Conservation (phyloP, 2,329 filamentous ascomycete genomes). For the Sarocladiaceae sp. region DNA sequence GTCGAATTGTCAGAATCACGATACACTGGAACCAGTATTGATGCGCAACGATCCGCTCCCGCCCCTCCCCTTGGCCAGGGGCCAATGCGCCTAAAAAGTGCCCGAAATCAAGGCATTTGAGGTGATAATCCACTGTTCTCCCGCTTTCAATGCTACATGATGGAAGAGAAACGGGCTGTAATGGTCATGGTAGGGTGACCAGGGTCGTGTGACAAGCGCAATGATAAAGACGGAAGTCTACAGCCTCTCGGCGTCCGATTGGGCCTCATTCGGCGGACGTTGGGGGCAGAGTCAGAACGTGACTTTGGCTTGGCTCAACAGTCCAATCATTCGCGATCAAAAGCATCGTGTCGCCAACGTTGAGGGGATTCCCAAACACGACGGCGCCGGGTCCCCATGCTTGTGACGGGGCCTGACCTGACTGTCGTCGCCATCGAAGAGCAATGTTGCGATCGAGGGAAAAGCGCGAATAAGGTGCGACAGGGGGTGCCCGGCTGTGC, state of each 20-base stretch:
- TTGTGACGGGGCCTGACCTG: background rate
- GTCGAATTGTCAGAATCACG: background rate
- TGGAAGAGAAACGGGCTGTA: too few relatives aligned
- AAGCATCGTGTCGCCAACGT: background rate
- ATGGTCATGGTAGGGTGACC: too few relatives aligned
- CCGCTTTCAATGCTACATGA: too few relatives aligned
- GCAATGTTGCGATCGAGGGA: conserved; percentile 6
- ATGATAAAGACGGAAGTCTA: too few relatives aligned
- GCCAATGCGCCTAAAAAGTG: too few relatives aligned
- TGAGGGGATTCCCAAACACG: conserved; percentile 4
- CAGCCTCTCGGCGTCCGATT: too few relatives aligned
- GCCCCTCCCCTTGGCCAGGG: background rate
- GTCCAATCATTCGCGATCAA: conserved; percentile 8
- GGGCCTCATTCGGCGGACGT: too few relatives aligned
- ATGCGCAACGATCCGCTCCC: conserved; percentile 5
- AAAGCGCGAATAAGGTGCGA: conserved; percentile 6
- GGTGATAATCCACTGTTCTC: too few relatives aligned
- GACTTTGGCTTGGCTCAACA: too few relatives aligned
- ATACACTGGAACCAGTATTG: background rate
- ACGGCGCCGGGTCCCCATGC: background rate
- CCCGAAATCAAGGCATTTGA: too few relatives aligned
- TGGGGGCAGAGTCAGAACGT: too few relatives aligned
- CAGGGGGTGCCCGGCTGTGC: background rate
- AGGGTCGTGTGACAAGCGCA: too few relatives aligned
- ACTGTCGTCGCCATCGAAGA: background rate